phyloP scores from a whole-genome alignment of 2,329 filamentous ascomycete species.

The Ophiocordyceps unilateralis region DNA sequence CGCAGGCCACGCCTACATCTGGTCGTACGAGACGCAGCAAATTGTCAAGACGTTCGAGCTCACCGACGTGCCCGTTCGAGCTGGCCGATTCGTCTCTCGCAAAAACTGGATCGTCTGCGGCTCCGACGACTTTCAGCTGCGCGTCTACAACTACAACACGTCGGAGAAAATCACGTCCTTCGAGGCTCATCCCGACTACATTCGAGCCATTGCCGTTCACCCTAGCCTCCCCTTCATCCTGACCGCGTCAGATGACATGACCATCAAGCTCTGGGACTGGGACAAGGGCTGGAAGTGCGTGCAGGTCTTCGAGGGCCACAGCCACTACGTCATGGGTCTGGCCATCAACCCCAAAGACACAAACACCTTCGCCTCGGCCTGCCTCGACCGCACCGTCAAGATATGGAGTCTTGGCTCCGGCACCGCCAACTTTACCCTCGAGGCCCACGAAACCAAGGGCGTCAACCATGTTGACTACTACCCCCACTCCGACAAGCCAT shows the following conservation, averaged over 20 bases:
- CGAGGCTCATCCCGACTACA: slow-evolving; percentile 96
- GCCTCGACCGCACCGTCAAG: slow-evolving; percentile 90
- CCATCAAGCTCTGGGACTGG: slow-evolving; percentile 98
- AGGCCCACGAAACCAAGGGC: slow-evolving; percentile 92
- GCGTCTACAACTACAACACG: slow-evolving; percentile 98
- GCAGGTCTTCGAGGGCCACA: slow-evolving; percentile 90
- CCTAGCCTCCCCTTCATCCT: slow-evolving; percentile 90
- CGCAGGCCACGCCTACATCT: slow-evolving; percentile 91
- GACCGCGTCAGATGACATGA: slow-evolving; percentile 96
- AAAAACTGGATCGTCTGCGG: slow-evolving; percentile 99
- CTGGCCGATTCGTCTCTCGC: slow-evolving; percentile 85
- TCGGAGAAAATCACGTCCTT: slow-evolving; percentile 96
- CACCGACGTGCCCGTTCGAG: slow-evolving; percentile 92
- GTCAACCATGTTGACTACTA: slow-evolving; percentile 96
- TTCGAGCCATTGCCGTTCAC: slow-evolving; percentile 89
- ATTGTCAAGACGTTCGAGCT: slow-evolving; percentile 98
- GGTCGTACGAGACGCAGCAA: slow-evolving; percentile 92
- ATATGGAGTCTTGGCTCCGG: slow-evolving; percentile 92
- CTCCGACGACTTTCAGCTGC: slow-evolving; percentile 74
- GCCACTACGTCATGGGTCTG: slow-evolving; percentile 91
- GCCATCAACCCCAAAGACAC: slow-evolving; percentile 97
- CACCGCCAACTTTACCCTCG: slow-evolving; percentile 91
- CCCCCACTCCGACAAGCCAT: slow-evolving; percentile 57
- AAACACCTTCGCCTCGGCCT: slow-evolving; percentile 81
- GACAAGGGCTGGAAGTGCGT: slow-evolving; percentile 97